Conservation (phyloP, 176 grass and related monocot species). For the Triticum turgidum region DNA sequence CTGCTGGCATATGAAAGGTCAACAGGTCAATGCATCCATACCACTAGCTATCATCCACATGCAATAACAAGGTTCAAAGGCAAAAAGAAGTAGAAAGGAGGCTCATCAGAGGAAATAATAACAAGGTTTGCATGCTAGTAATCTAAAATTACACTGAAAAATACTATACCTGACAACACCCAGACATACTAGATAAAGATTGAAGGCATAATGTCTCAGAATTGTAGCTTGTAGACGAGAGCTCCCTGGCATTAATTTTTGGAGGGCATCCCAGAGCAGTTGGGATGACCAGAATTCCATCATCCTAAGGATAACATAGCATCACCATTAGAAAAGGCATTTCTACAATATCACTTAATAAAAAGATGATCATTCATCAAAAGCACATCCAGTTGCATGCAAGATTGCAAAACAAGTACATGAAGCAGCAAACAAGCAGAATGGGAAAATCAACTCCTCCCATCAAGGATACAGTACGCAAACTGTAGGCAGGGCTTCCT, state of each 20-base stretch:
- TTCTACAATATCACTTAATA: neutral
- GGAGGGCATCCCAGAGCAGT: slow-evolving; percentile 85
- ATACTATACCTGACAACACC: slow-evolving; percentile 86
- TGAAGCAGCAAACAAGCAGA: slow-evolving; percentile 1
- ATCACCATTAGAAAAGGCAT: slow-evolving; percentile 27
- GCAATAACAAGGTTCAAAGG: slow-evolving; percentile 3
- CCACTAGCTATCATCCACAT: neutral
- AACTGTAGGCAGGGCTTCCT: neutral
- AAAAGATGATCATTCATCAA: slow-evolving; percentile 4
- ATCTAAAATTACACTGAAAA: slow-evolving; percentile 22
- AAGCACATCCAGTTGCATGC: slow-evolving; percentile 16
- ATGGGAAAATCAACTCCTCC: neutral
- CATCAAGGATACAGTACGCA: slow-evolving; percentile 5
- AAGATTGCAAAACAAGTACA: slow-evolving; percentile 4
- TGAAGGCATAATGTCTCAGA: slow-evolving; percentile 52
- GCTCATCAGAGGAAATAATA: slow-evolving; percentile 6
- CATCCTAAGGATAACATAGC: slow-evolving; percentile 66
- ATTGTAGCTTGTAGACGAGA: slow-evolving; percentile 71
- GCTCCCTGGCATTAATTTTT: slow-evolving; percentile 75
- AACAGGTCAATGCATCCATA: neutral
- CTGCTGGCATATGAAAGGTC: neutral
- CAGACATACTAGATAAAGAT: slow-evolving; percentile 90
- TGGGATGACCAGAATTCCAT: slow-evolving; percentile 92
- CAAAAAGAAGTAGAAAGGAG: neutral
- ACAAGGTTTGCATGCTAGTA: neutral